Conservation (phyloP, 2,329 filamentous ascomycete species). For the Cytospora piceicola region DNA sequence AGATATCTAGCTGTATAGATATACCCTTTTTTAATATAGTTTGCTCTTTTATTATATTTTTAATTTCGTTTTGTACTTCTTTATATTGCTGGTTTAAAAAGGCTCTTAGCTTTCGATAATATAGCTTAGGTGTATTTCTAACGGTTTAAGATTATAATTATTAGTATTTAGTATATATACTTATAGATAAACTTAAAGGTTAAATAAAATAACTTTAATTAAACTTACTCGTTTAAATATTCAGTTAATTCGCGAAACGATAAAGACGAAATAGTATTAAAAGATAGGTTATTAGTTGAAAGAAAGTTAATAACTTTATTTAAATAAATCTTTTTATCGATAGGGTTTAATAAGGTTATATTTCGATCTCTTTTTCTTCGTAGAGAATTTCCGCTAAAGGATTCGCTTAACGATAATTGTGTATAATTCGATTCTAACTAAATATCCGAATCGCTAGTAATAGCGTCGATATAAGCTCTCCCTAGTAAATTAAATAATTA, state of each 20-base stretch:
- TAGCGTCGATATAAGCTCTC: too few relatives aligned
- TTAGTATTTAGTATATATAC: too few relatives aligned
- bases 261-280: background rate
- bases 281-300: background rate
- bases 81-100: background rate
- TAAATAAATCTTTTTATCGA: too few relatives aligned
- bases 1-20: background rate
- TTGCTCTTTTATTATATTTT: background rate
- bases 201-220: background rate
- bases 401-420: too few relatives aligned
- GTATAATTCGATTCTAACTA: too few relatives aligned
- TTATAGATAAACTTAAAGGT: background rate
- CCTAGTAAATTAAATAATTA: too few relatives aligned
- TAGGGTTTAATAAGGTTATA: too few relatives aligned
- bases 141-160: too few relatives aligned
- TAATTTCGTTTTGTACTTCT: background rate
- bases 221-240: conserved; percentile 4
- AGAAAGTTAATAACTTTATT: background rate
- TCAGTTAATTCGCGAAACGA: background rate
- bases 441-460: too few relatives aligned
- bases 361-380: background rate
- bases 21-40: background rate
- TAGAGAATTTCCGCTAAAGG: too few relatives aligned
- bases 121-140: background rate
- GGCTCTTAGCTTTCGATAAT: background rate